These are phyloP conservation scores for Berkeleyomyces basicola DNA, from an alignment of 2,329 filamentous ascomycete genomes.

Conservation along the genomic window DNA sequence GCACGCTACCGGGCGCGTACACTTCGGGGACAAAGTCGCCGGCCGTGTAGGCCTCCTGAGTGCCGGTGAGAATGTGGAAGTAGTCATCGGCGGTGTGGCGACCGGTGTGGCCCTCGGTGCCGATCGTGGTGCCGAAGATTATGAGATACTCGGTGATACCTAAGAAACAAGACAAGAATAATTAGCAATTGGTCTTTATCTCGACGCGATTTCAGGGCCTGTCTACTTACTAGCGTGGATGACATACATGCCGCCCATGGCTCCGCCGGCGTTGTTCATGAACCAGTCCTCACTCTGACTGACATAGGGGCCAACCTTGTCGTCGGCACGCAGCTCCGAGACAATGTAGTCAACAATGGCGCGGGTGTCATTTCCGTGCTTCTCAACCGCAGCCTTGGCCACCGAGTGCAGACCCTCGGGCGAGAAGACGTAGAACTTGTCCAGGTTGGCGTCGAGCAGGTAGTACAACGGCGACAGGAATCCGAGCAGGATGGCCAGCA, in stretches of 20 bases:
- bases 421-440: slow-evolving; percentile 60
- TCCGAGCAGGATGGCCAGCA: slow-evolving; percentile 37
- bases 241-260: slow-evolving; percentile 84
- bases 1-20: slow-evolving; percentile 51
- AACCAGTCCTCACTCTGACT: slow-evolving; percentile 69
- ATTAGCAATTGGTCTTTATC: slow-evolving; percentile 6
- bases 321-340: slow-evolving; percentile 38
- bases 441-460: slow-evolving; percentile 40
- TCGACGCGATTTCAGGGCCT: background rate
- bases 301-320: slow-evolving; percentile 35
- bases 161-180: slow-evolving; percentile 16
- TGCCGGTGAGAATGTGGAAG: slow-evolving; percentile 74
- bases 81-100: slow-evolving; percentile 88
- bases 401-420: slow-evolving; percentile 51
- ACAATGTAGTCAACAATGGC: slow-evolving; percentile 55
- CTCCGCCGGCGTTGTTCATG: slow-evolving; percentile 82
- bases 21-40: slow-evolving; percentile 51
- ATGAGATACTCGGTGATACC: slow-evolving; percentile 79
- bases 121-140: slow-evolving; percentile 68
- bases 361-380: slow-evolving; percentile 60
- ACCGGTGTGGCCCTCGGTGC: slow-evolving; percentile 76
- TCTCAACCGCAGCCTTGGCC: slow-evolving; percentile 44
- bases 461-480: slow-evolving; percentile 37
- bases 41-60: slow-evolving; percentile 58
- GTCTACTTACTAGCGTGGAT: slow-evolving; percentile 58